These are phyloP conservation scores for Nitzschia sp. DNA, from an alignment of 108 stramenopile species.

Conservation along the genomic window DNA sequence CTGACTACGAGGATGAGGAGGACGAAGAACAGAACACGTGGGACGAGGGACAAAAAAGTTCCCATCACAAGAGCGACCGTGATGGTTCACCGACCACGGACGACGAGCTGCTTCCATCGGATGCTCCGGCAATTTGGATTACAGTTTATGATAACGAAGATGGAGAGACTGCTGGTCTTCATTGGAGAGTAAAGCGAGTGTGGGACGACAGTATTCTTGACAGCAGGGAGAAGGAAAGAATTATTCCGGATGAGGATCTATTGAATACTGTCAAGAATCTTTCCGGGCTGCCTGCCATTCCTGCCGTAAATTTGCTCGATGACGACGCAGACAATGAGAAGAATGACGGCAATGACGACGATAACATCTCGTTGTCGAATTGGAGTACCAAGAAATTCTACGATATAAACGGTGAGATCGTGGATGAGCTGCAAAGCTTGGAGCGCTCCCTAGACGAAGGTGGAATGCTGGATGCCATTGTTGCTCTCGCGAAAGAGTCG, in stretches of 20 bases:
- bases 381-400: slow-evolving; percentile 15
- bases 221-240: neutral
- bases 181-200: slow-evolving; percentile 21
- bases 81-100: neutral
- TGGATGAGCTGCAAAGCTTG: neutral
- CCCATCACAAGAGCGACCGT: neutral
- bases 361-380: neutral
- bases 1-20: slow-evolving; percentile 1
- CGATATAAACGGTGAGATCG: slow-evolving; percentile 12
- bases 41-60: neutral
- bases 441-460: neutral
- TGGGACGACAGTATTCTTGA: slow-evolving; percentile 13
- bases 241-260: slow-evolving; percentile 2
- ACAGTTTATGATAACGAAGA: neutral
- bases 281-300: slow-evolving; percentile 5
- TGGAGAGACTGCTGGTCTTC: neutral
- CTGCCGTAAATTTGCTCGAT: neutral
- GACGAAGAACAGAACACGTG: neutral
- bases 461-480: neutral
- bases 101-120: neutral
- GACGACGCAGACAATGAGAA: neutral
- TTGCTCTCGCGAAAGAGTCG: neutral
- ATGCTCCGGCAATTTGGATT: slow-evolving; percentile 18
- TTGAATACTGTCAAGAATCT: slow-evolving; percentile 9
- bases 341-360: neutral